Conservation (phyloP, 306 rosid genomes). For the Quercus wislizeni region DNA sequence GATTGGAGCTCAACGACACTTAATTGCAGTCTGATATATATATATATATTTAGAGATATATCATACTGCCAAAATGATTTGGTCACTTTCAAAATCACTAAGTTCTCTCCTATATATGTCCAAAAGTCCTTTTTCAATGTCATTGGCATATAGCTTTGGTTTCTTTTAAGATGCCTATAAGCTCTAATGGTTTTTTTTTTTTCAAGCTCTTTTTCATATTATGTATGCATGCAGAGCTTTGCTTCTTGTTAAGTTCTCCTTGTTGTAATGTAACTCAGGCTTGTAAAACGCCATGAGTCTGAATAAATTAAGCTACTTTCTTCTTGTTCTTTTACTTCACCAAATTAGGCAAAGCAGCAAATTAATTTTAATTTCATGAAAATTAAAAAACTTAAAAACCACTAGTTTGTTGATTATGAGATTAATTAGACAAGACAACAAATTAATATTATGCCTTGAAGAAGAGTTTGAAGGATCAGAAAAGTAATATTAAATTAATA, state of each 20-base stretch:
- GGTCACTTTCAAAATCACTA: conserved; percentile 26
- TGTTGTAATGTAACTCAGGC: background rate
- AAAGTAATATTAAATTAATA: background rate
- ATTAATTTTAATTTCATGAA: background rate
- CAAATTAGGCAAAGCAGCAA: background rate
- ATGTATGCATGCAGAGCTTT: background rate
- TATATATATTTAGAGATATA: background rate
- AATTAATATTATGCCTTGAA: background rate
- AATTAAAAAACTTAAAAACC: background rate
- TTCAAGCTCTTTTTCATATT: background rate
- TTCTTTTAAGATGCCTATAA: conserved; percentile 17
- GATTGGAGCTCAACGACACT: conserved; percentile 34
- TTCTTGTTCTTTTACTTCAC: background rate
- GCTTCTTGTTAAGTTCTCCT: background rate
- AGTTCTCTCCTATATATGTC: background rate
- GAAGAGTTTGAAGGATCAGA: background rate
- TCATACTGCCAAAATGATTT: conserved; percentile 2
- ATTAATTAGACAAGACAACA: background rate
- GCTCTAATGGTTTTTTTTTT: background rate
- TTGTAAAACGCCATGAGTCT: too few relatives aligned
- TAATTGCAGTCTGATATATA: conserved; percentile 37
- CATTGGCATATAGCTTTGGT: conserved; percentile 10
- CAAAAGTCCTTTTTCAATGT: background rate
- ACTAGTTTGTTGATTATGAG: background rate
- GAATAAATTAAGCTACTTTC: background rate